Base-by-base conservation (phyloP, 2,329 filamentous ascomycete species). In the Pseudopithomyces maydicus region DNA sequence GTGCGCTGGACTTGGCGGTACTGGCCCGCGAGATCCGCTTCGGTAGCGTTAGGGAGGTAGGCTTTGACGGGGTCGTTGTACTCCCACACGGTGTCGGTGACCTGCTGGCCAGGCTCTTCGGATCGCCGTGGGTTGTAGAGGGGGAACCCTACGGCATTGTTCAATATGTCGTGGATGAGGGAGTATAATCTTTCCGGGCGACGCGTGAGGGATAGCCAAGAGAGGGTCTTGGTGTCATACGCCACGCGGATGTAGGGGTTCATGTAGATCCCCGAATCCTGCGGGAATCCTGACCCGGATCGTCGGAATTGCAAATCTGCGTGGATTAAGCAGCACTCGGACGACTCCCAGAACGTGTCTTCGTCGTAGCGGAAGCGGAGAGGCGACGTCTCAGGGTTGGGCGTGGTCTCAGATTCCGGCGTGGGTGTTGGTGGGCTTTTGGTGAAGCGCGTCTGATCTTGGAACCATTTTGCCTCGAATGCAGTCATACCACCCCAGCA, bases 401-500 rank as follows among this genome's bases (percentile, higher is more conserved):
- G 62, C 36, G 55, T 58, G 19, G 32, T 52, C 36, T 52, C 47
- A 20, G 55, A 43, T 11, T 52, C 61, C 56, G 68, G 68, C 33
- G 58, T 59, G 42, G 46, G 51, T 12, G 50, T 47, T 20, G 54
- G 39, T 11, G 48, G 44, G 46, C 41, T 36, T 20, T 45, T 45
- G 20, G 50, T 43, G 15, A 60, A 49, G 7, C 39, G 35, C 42
- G 53, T 19, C 41, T 62, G 58, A 17, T 79, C 75, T 65, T 87
- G 84, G 45, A 89, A 84, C 72, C 84, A 86, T 45, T 77, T 76
- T 1, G 84, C 86, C 67, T 88, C 82, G 74, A 88, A 88, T 2
- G 85, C 85, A 2, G 86, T 87, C 84, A 92, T 91, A 20, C 90
- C 90, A 51, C 89, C 88, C 90, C 90, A 92, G 75, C 90, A 92